Percentiles rank a stretch among this genome's conserved stretches.
phyloP scores from a whole-genome alignment of 768 basidiomycete species.

The Kwoniella bestiolae region DNA sequence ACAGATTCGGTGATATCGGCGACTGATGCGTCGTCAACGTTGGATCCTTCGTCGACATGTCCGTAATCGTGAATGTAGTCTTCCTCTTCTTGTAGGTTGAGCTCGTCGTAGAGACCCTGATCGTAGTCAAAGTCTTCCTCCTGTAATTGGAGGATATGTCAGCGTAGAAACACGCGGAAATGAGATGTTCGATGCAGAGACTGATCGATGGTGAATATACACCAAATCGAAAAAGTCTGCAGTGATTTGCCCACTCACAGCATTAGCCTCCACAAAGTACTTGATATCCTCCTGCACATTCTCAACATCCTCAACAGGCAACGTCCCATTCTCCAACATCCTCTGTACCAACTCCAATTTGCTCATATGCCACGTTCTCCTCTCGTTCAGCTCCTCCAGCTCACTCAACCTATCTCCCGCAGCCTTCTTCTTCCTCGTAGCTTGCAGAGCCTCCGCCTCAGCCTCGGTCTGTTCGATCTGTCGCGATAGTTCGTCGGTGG shows the following conservation, averaged over 20 bases:
- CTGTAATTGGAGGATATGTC: constrained; percentile 60
- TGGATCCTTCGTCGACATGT: constrained; percentile 69
- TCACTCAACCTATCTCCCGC: constrained; percentile 75
- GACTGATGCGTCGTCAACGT: constrained; percentile 69
- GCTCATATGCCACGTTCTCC: constrained; percentile 91
- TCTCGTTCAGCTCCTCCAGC: constrained; percentile 86
- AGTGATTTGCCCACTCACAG: constrained; percentile 69
- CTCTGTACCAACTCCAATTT: constrained; percentile 91
- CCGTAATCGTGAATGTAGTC: constrained; percentile 75
- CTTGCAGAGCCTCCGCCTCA: constrained; percentile 84
- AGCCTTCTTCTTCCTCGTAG: constrained; percentile 69
- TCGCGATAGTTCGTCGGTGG: constrained; percentile 87
- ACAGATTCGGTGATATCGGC: constrained; percentile 62
- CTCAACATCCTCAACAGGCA: constrained; percentile 77
- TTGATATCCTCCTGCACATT: constrained; percentile 89
- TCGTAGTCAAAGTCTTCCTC: constrained; percentile 98
- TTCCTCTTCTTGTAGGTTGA: constrained; percentile 95
- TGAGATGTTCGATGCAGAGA: too few relatives aligned
- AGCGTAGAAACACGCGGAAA: background rate
- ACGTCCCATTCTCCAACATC: constrained; percentile 88
- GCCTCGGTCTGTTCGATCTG: constrained; percentile 95
- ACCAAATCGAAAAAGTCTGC: too few relatives aligned
- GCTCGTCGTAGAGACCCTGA: constrained; percentile 95
- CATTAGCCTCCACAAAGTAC: constrained; percentile 95
- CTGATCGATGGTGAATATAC: too few relatives aligned